A percentile compares a stretch with the other conserved stretches of the same genome.
phyloP scores from a whole-genome alignment of 768 basidiomycete species.

The Tricholoma sp. region DNA sequence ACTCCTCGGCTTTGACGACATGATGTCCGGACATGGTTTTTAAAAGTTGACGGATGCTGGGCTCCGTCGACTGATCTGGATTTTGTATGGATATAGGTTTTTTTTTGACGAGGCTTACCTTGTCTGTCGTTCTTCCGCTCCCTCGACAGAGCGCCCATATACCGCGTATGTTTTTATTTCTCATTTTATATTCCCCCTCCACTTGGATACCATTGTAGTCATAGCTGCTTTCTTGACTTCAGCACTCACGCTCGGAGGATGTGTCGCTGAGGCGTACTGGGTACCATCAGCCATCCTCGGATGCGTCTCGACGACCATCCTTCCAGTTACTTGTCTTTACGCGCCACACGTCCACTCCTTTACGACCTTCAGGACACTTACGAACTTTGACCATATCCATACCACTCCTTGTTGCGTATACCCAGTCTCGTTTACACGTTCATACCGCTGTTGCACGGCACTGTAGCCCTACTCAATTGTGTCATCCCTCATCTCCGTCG shows the following conservation, averaged over 20 bases:
- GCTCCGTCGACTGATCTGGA: slow-evolving; percentile 28
- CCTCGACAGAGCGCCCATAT: slow-evolving; percentile 2
- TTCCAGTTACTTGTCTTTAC: slow-evolving; percentile 13
- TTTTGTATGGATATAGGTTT: slow-evolving; percentile 27
- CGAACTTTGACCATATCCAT: slow-evolving; percentile 14
- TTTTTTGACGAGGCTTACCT: slow-evolving; percentile 5
- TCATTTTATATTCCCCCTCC: slow-evolving; percentile 6
- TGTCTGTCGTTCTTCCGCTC: slow-evolving; percentile 9
- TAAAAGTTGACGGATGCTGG: slow-evolving; percentile 26
- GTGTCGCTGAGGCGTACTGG: slow-evolving; percentile 34
- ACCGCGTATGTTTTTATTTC: slow-evolving; percentile 7
- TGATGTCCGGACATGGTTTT: slow-evolving; percentile 31
- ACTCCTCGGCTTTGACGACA: slow-evolving; percentile 36
- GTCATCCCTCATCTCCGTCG: background rate
- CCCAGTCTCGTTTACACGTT: background rate
- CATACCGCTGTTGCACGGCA: slow-evolving; percentile 1
- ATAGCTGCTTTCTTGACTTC: slow-evolving; percentile 20
- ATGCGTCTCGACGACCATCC: slow-evolving; percentile 37
- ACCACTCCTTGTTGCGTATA: slow-evolving; percentile 5
- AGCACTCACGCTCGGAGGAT: slow-evolving; percentile 18
- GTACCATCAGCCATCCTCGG: slow-evolving; percentile 26
- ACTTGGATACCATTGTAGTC: slow-evolving; percentile 25
- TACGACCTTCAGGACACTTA: slow-evolving; percentile 8
- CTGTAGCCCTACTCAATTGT: background rate
- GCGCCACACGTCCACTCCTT: slow-evolving; percentile 17